These are phyloP conservation scores for Phalaenopsis hybrid DNA, from an alignment of 116 monocot species.

Conservation along the genomic window DNA sequence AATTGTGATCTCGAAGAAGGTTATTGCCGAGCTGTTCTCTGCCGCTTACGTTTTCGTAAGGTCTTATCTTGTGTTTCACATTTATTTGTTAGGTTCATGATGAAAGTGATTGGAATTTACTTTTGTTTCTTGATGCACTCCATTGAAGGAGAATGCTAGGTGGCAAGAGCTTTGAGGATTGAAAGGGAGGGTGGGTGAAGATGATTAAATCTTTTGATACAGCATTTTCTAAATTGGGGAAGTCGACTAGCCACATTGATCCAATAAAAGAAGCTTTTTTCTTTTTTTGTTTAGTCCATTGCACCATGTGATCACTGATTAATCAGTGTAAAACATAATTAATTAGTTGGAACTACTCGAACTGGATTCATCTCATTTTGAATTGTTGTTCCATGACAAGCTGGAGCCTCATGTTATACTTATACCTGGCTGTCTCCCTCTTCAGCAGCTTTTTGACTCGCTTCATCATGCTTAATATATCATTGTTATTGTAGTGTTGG, in stretches of 20 bases:
- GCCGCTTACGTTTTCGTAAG: constrained; percentile 99
- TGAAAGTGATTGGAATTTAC: neutral
- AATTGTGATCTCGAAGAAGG: constrained; percentile 80
- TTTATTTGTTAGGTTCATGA: constrained; percentile 2
- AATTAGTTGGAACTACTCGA: no score
- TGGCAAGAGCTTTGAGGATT: neutral
- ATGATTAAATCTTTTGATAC: neutral
- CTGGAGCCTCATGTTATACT: no score
- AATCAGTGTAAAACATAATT: no score
- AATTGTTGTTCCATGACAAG: no score
- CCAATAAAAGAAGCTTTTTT: neutral
- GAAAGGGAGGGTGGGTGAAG: neutral
- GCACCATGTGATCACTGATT: no score
- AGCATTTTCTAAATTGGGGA: neutral
- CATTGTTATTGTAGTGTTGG: no score
- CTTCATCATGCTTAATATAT: no score
- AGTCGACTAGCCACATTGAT: neutral
- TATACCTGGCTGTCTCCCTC: no score
- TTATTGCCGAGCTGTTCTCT: constrained; percentile 81
- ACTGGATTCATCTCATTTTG: no score
- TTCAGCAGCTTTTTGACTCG: no score
- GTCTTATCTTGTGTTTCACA: constrained; percentile 54
- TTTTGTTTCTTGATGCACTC: constrained; percentile 1
- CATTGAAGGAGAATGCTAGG: neutral
- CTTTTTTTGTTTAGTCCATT: no score